phyloP scores from a whole-genome alignment of 202 grass and related monocot genomes.

The Musa balbisiana region DNA sequence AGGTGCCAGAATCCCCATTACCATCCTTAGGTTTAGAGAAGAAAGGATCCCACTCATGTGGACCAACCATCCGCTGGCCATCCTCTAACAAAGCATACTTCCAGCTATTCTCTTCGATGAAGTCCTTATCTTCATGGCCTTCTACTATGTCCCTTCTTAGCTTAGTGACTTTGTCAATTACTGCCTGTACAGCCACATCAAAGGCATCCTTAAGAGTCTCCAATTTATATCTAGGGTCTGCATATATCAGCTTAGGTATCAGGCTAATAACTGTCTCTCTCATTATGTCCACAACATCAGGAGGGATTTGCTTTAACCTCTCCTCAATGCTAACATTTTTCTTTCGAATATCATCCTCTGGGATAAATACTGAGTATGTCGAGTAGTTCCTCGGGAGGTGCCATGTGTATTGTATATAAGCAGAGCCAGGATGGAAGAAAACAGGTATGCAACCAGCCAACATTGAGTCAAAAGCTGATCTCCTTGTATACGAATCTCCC shows the following conservation, averaged over 20 bases:
- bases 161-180: constrained; percentile 74
- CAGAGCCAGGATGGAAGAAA: constrained; percentile 97
- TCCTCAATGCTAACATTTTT: constrained; percentile 69
- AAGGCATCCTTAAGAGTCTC: constrained; percentile 86
- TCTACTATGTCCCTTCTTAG: constrained; percentile 74
- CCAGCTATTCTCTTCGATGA: constrained; percentile 91
- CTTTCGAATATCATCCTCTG: constrained; percentile 48
- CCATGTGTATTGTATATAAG: constrained; percentile 86
- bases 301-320: constrained; percentile 54
- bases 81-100: constrained; percentile 82
- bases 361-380: constrained; percentile 86
- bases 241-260: constrained; percentile 79
- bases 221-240: constrained; percentile 81
- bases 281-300: constrained; percentile 48
- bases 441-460: constrained; percentile 90
- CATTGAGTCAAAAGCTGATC: constrained; percentile 94
- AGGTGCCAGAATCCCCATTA: constrained; percentile 38
- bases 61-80: constrained; percentile 45
- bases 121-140: constrained; percentile 54
- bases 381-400: constrained; percentile 93
- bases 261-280: constrained; percentile 92
- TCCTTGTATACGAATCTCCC: constrained; percentile 88
- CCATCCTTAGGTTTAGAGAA: constrained; percentile 93
- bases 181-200: constrained; percentile 70
- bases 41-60: constrained; percentile 95